phyloP scores from a whole-genome alignment of 768 basidiomycete genomes.

The Mycena olivaceomarginata region DNA sequence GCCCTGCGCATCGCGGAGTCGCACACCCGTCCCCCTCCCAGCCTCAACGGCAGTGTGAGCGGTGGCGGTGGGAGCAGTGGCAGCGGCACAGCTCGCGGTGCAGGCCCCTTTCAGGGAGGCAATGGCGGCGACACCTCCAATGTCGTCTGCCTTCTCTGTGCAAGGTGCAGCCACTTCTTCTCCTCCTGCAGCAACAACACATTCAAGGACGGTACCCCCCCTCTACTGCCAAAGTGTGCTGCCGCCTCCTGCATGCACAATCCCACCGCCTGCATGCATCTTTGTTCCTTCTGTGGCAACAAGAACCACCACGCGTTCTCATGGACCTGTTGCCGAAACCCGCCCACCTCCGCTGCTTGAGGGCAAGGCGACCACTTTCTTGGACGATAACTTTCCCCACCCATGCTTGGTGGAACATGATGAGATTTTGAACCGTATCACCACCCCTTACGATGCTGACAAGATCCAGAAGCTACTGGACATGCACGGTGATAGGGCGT shows the following conservation, averaged over 20 bases:
- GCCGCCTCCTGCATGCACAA: slow-evolving; percentile 7
- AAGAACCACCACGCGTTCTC: slow-evolving; percentile 16
- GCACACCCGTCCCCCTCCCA: too few relatives aligned
- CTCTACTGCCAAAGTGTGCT: neutral
- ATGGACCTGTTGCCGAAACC: slow-evolving; percentile 7
- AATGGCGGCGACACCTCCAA: slow-evolving; percentile 3
- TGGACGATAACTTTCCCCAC: neutral
- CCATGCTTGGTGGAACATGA: neutral
- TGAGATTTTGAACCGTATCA: slow-evolving; percentile 31
- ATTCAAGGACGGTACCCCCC: slow-evolving; percentile 4
- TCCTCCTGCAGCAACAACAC: neutral
- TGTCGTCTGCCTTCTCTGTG: slow-evolving; percentile 39
- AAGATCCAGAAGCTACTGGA: too few relatives aligned
- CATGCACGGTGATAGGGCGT: too few relatives aligned
- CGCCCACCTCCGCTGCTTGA: neutral
- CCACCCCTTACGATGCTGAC: slow-evolving; percentile 42
- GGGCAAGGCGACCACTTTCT: neutral
- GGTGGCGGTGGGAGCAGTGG: too few relatives aligned
- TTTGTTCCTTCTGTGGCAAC: slow-evolving; percentile 30
- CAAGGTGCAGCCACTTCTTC: slow-evolving; percentile 28
- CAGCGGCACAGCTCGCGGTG: neutral
- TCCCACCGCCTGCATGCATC: slow-evolving; percentile 2
- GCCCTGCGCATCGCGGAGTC: too few relatives aligned
- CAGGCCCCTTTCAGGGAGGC: slow-evolving; percentile 32
- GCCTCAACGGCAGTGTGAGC: too few relatives aligned